Evolutionary conservation across 768 basidiomycete genomes (phyloP).

Genomic region (Omphalotus guepiniiformis): DNA sequence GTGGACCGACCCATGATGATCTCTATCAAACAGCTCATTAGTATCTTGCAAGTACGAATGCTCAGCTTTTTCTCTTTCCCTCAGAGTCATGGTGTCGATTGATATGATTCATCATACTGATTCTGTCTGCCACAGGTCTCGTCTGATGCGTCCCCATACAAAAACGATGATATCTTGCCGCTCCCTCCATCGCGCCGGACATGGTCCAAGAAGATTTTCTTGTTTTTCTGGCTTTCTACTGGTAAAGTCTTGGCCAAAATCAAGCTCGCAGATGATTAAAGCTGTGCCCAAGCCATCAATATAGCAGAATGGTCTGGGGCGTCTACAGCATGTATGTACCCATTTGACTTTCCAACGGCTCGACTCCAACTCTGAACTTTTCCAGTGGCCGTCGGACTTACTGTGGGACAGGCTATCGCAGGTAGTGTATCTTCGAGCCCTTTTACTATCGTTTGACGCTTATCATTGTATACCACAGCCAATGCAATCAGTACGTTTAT

Average conservation of each 20-base stretch:
- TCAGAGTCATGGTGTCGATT: no score
- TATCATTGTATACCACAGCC: not conserved
- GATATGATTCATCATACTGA: no score
- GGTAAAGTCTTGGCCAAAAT: no score
- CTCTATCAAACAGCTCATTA: no score
- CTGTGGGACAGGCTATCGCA: slow-evolving; percentile 22
- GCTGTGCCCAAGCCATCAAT: slow-evolving; percentile 21
- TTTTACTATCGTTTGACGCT: not conserved
- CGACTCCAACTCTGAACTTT: not conserved
- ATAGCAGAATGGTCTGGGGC: slow-evolving; percentile 30
- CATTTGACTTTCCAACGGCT: not conserved
- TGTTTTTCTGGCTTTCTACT: slow-evolving; percentile 30
- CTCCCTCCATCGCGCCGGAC: slow-evolving; percentile 23
- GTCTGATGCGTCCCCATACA: slow-evolving; percentile 22
- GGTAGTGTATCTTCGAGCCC: slow-evolving; percentile 12
- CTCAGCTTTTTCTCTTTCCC: no score
- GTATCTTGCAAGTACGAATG: no score
- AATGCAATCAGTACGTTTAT: slow-evolving; percentile 11
- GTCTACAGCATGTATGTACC: slow-evolving; percentile 21
- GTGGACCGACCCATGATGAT: no score
- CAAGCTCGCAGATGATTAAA: not conserved
- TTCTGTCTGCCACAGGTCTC: no score
- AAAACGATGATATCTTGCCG: slow-evolving; percentile 25
- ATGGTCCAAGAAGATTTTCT: slow-evolving; percentile 23
- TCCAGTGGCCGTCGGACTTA: slow-evolving; percentile 25